phyloP scores from a whole-genome alignment of 2,329 filamentous ascomycete genomes.

The Scytalidium lignicola region DNA sequence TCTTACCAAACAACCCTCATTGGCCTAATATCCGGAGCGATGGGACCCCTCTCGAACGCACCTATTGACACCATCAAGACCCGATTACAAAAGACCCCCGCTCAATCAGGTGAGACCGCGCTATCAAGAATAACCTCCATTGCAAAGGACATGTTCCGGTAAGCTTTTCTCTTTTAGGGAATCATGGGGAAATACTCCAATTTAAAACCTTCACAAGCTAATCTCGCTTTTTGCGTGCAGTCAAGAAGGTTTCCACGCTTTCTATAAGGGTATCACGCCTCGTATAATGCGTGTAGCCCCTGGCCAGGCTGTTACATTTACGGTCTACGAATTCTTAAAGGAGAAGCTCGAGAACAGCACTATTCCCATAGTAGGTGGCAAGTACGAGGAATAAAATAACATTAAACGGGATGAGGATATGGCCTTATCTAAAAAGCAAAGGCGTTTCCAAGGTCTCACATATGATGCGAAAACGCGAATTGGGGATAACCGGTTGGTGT shows the following conservation, averaged over 20 bases:
- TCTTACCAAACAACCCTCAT: constrained; percentile 88
- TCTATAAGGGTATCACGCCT: constrained; percentile 98
- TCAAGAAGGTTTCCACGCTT: constrained; percentile 88
- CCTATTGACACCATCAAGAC: constrained; percentile 99
- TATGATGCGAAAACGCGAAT: too few species aligned
- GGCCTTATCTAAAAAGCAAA: neutral
- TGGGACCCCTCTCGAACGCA: constrained; percentile 93
- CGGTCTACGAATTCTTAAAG: constrained; percentile 74
- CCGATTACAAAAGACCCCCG: constrained; percentile 83
- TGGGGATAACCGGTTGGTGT: too few species aligned
- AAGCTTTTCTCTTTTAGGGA: constrained; percentile 28
- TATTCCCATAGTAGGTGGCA: constrained; percentile 52
- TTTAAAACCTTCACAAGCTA: too few species aligned
- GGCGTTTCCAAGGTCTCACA: neutral
- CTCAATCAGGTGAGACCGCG: constrained; percentile 74
- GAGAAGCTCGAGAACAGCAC: constrained; percentile 63
- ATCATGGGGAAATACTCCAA: too few species aligned
- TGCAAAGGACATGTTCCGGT: constrained; percentile 79
- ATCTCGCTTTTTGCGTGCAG: constrained; percentile 35
- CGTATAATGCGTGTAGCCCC: constrained; percentile 96
- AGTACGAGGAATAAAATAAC: constrained; percentile 58
- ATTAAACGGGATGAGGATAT: neutral
- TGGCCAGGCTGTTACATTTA: constrained; percentile 76
- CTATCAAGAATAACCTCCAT: constrained; percentile 74
- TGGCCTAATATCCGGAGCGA: constrained; percentile 81